Conservation (phyloP, 1,284 basidiomycete species). For the Coniophora puteana region DNA sequence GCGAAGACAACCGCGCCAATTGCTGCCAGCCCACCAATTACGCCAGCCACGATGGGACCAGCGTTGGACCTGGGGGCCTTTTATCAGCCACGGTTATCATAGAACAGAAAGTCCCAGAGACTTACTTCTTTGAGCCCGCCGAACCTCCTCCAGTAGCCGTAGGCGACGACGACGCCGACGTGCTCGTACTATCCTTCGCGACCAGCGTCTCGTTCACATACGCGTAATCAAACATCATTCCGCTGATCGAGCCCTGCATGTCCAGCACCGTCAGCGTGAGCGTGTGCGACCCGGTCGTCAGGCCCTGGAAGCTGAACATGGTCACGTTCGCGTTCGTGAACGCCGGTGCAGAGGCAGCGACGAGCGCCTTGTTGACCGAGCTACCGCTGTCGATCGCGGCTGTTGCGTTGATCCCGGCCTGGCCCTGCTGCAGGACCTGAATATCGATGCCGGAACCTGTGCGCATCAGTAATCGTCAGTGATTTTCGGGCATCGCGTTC, state of each 20-base stretch:
- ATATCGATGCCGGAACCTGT: conserved; percentile 19
- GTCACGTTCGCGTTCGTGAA: conserved; percentile 19
- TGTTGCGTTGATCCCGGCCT: conserved; percentile 20
- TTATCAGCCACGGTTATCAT: too few relatives aligned
- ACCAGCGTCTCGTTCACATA: conserved; percentile 18
- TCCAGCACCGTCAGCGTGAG: conserved; percentile 14
- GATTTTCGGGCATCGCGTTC: neutral
- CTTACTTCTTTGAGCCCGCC: too few relatives aligned
- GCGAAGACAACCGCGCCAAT: conserved; percentile 6
- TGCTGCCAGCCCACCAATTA: conserved; percentile 9
- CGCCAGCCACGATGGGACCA: conserved; percentile 13
- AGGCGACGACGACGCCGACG: neutral
- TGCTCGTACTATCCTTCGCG: neutral
- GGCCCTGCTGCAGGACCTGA: conserved; percentile 18
- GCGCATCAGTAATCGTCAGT: neutral
- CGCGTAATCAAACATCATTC: conserved; percentile 25
- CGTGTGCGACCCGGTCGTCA: conserved; percentile 13
- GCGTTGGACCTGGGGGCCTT: conserved; percentile 6
- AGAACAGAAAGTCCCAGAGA: too few relatives aligned
- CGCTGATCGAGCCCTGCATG: conserved; percentile 15
- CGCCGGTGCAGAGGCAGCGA: conserved; percentile 14
- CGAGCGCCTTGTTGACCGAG: conserved; percentile 11
- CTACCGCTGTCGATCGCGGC: conserved; percentile 12
- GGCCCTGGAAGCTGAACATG: conserved; percentile 19
- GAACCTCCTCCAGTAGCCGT: neutral